A percentile compares a stretch with the other conserved stretches of the same genome.
Evolutionary conservation across 1,139 yeast species (phyloP).

Genomic region (Lodderomyces parapsilosis): DNA sequence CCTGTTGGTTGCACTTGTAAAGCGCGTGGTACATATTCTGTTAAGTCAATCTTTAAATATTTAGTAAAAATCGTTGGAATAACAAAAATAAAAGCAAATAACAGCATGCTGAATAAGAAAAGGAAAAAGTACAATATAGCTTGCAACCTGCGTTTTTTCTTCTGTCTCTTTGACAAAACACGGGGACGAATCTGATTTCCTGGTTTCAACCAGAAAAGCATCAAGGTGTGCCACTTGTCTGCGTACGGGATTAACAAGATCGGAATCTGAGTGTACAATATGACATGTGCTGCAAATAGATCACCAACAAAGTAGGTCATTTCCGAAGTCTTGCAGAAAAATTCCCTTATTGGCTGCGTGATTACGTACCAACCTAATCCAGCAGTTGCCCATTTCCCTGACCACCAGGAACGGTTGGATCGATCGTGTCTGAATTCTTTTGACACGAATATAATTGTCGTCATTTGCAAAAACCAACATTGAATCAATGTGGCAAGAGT

Average conservation of each 20-base stretch:
- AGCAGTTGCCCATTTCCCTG: constrained; percentile 60
- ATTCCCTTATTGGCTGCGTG: constrained; percentile 57
- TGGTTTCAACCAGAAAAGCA: constrained; percentile 81
- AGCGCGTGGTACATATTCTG: constrained; percentile 34
- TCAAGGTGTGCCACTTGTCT: constrained; percentile 75
- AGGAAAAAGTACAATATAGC: constrained; percentile 38
- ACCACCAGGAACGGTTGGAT: constrained; percentile 64
- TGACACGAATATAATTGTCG: constrained; percentile 40
- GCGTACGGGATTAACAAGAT: constrained; percentile 53
- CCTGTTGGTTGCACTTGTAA: constrained; percentile 46
- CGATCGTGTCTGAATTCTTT: constrained; percentile 52
- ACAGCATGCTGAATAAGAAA: constrained; percentile 33
- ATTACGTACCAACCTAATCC: constrained; percentile 51
- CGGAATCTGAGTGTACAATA: constrained; percentile 52
- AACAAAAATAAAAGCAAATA: constrained; percentile 37
- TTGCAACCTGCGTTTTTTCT: constrained; percentile 28
- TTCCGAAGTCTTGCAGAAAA: constrained; percentile 52
- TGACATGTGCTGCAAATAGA: constrained; percentile 49
- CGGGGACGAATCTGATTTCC: constrained; percentile 47
- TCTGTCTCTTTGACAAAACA: constrained; percentile 32
- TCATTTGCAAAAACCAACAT: constrained; percentile 39
- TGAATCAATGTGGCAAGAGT: constrained; percentile 43
- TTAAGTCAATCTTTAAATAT: constrained; percentile 35
- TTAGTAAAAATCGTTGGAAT: constrained; percentile 39
- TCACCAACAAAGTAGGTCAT: constrained; percentile 56